Base-by-base conservation (phyloP, 768 basidiomycete genomes). In the Leccinum boreale region DNA sequence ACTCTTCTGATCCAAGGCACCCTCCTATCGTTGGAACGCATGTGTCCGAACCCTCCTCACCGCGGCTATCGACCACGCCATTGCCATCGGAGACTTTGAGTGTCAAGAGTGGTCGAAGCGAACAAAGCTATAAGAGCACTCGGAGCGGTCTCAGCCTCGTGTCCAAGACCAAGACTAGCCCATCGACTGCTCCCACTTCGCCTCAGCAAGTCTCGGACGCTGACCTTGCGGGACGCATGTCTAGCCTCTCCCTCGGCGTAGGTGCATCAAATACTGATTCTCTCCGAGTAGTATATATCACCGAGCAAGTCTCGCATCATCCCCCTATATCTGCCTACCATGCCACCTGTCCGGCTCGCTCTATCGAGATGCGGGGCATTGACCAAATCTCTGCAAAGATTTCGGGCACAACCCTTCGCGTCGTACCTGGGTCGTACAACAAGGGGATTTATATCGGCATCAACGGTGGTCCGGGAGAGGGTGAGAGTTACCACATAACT, bases 281-380 rank as follows among this genome's bases (percentile, higher is more conserved):
- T 51, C 71, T 85, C 15, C 88, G 92, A 33, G 84, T 95, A 46
- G 82, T 85, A 6, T 96, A 84, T 71, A 74, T 95, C 49, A 96
- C 94, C 14, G 95, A 97, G 71, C 95, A 97, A 73, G 86, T 98
- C 49, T 97, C 92, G 2, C 97, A 99, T 74, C 97, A 99, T 67
- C 97, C 97, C 0, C 97, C 97, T 3, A 84, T 98, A 29, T 96
- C 93, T 1, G 86, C 90, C 1, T 96, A 86, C 68, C 86, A 85
- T 61, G 92, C 89, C 7, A 60, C 76, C 4, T 95, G 92, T 71
- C 92, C 94, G 0, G 75, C 83, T 44, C 83, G 85, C 24, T 82
- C 83, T 29, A 68, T 95, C 44, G 86, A 90, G 61, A 78, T 90
- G 69, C 74, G 74, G 17, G 96, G 94, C 4, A 79, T 94, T 57